These are phyloP conservation scores for Vigna radiata DNA, from an alignment of 306 rosid species.

Conservation along the genomic window DNA sequence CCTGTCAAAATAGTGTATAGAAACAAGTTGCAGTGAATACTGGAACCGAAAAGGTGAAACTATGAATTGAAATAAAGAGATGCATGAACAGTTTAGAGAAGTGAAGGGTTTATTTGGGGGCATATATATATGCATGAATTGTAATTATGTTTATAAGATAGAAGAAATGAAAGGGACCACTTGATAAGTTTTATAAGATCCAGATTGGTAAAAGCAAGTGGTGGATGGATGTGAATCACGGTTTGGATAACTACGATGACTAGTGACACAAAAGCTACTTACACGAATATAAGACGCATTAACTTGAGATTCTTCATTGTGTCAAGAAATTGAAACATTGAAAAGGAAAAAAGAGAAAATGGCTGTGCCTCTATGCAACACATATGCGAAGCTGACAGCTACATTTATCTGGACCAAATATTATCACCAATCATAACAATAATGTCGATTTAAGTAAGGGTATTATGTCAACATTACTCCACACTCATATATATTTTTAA, in stretches of 20 bases:
- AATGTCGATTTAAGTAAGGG: slow-evolving; percentile 3
- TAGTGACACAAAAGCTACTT: slow-evolving; percentile 44
- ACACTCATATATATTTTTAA: too few species aligned
- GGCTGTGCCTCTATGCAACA: slow-evolving; percentile 29
- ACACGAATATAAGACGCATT: slow-evolving; percentile 37
- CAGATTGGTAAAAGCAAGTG: slow-evolving; percentile 40
- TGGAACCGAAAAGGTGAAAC: slow-evolving; percentile 27
- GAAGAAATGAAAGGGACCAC: slow-evolving; percentile 41
- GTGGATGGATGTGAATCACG: slow-evolving; percentile 34
- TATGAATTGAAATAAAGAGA: slow-evolving; percentile 42
- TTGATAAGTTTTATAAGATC: slow-evolving; percentile 24
- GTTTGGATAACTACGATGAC: slow-evolving; percentile 49
- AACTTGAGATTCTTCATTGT: slow-evolving; percentile 27
- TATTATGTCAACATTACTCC: too few species aligned
- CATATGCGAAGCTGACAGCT: slow-evolving; percentile 38
- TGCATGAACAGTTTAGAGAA: slow-evolving; percentile 20
- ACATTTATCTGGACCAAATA: slow-evolving; percentile 34
- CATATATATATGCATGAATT: too few species aligned
- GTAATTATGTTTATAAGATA: slow-evolving; percentile 13
- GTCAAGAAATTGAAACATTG: slow-evolving; percentile 23
- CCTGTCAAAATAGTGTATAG: slow-evolving; percentile 1
- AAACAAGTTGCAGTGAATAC: slow-evolving; percentile 38
- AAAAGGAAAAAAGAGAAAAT: slow-evolving; percentile 21
- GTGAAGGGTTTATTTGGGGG: slow-evolving; percentile 26
- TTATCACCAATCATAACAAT: not conserved